A percentile compares a stretch with the other conserved stretches of the same genome.
Conservation (phyloP, 257 asterid species). For the Knoxia roxburghii region DNA sequence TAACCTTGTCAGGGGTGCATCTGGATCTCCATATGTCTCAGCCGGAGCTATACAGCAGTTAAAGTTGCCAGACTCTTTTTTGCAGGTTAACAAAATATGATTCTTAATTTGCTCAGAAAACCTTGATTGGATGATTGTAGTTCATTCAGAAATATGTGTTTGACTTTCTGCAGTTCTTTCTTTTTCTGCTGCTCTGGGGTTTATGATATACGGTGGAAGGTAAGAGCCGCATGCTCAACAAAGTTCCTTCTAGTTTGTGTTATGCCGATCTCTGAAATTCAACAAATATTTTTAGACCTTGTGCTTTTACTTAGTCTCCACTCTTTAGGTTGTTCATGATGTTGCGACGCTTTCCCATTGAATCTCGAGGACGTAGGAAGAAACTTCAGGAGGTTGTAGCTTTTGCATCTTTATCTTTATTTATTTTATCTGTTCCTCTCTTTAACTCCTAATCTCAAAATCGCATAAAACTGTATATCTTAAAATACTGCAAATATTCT, state of each 20-base stretch:
- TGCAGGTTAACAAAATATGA: slow-evolving; percentile 17
- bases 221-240: background rate
- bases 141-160: background rate
- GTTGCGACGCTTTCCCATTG: slow-evolving; percentile 38
- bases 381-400: slow-evolving; percentile 38
- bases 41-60: slow-evolving; percentile 23
- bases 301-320: background rate
- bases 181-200: slow-evolving; percentile 37
- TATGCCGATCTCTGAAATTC: background rate
- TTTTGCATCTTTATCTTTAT: background rate
- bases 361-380: slow-evolving; percentile 33
- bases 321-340: slow-evolving; percentile 28
- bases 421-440: background rate
- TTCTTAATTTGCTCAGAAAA: background rate
- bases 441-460: background rate
- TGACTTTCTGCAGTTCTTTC: slow-evolving; percentile 35
- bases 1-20: slow-evolving; percentile 20
- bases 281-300: background rate
- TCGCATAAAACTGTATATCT: background rate
- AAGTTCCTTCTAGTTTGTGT: background rate
- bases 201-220: slow-evolving; percentile 41
- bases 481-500: background rate
- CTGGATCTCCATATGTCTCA: slow-evolving; percentile 28
- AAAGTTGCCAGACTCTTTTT: slow-evolving; percentile 26
- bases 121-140: background rate